Conservation (phyloP, 257 asterid genomes). For the Gardenia jasminoides region DNA sequence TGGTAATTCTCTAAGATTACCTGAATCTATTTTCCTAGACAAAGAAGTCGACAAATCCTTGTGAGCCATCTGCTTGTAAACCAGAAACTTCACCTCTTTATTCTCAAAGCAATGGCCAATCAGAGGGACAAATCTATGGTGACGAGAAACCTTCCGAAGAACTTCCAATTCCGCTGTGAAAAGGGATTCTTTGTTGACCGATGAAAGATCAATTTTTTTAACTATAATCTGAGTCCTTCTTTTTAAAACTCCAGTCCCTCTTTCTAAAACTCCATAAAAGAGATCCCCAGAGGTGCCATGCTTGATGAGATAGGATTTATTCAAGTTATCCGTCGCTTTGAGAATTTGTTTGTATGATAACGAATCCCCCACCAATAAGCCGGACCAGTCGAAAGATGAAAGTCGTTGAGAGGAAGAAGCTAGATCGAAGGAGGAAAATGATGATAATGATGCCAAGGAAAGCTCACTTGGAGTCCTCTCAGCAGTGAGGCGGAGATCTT, state of each 20-base stretch:
- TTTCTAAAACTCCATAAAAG: not conserved
- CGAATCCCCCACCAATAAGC: not conserved
- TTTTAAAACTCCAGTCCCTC: too few relatives aligned
- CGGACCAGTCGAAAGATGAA: not conserved
- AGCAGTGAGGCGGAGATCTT: constrained; percentile 4
- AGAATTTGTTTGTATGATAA: constrained; percentile 6
- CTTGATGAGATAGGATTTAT: not conserved
- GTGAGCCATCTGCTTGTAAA: not conserved
- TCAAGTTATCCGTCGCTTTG: not conserved
- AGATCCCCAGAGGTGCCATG: not conserved
- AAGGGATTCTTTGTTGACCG: constrained; percentile 42
- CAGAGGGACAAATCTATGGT: not conserved
- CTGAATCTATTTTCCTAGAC: too few relatives aligned
- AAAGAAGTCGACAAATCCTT: not conserved
- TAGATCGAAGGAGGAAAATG: not conserved
- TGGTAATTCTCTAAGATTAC: too few relatives aligned
- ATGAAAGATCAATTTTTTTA: constrained; percentile 48
- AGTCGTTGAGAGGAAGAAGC: not conserved
- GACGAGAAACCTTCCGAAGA: not conserved
- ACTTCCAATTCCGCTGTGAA: constrained; percentile 38
- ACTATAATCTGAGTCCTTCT: constrained; percentile 50
- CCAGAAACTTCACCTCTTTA: not conserved
- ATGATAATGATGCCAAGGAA: not conserved
- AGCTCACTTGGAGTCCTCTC: not conserved
- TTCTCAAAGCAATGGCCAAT: constrained; percentile 1